A percentile compares a stretch with the other conserved stretches of the same genome.
These are phyloP conservation scores for Phialocephala sp. DNA, from an alignment of 2,329 filamentous ascomycete species.

Conservation along the genomic window DNA sequence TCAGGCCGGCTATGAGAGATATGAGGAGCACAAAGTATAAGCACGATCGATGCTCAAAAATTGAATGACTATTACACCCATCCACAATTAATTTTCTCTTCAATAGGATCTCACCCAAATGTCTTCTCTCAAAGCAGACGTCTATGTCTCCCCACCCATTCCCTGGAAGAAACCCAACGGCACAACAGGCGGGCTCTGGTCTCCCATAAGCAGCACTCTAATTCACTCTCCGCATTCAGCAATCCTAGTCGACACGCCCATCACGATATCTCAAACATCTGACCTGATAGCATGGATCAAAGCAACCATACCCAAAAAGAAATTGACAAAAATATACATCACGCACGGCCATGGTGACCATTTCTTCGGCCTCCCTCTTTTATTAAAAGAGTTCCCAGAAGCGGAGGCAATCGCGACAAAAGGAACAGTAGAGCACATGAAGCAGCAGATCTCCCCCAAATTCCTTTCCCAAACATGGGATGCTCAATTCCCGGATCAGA, in stretches of 20 bases:
- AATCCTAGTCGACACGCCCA: constrained; percentile 47
- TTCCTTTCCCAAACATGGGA: background rate
- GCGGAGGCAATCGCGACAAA: constrained; percentile 34
- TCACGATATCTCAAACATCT: constrained; percentile 42
- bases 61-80: background rate
- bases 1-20: background rate
- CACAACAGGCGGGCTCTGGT: background rate
- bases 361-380: constrained; percentile 44
- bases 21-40: background rate
- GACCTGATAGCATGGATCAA: constrained; percentile 47
- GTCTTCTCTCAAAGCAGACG: constrained; percentile 6
- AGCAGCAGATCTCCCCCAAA: constrained; percentile 5
- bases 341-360: constrained; percentile 52
- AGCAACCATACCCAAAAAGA: constrained; percentile 37
- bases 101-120: background rate
- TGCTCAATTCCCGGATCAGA: constrained; percentile 10
- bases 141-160: background rate
- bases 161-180: constrained; percentile 3
- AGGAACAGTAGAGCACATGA: constrained; percentile 17
- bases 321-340: constrained; percentile 47
- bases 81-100: background rate
- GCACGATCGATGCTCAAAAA: background rate
- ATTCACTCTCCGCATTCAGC: constrained; percentile 39
- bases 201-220: constrained; percentile 23
- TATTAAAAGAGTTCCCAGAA: constrained; percentile 31